Evolutionary conservation across 495 filamentous ascomycete species (phyloP).

Genomic region (Tuber borchii): DNA sequence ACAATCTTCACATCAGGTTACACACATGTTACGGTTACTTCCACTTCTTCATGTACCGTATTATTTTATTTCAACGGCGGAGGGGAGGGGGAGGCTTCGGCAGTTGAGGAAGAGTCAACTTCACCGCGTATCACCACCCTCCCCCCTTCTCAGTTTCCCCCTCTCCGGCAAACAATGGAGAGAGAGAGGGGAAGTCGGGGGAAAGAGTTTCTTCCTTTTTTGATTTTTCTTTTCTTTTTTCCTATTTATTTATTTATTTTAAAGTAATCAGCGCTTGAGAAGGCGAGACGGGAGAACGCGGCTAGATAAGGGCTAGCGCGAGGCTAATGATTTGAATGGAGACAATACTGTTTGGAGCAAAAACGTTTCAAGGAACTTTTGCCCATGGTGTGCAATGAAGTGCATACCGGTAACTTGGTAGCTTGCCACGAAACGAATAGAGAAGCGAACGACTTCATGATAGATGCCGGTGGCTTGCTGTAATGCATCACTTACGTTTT

Average conservation of each 20-base stretch:
- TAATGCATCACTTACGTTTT: background rate
- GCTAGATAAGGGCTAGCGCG: background rate
- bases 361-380: background rate
- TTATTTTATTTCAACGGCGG: background rate
- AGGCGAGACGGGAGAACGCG: background rate
- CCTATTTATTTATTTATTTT: background rate
- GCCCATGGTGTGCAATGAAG: background rate
- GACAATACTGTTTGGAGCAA: background rate
- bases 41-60: background rate
- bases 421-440: background rate
- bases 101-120: constrained; percentile 3
- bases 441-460: background rate
- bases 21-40: background rate
- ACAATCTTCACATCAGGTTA: background rate
- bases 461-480: background rate
- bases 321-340: background rate
- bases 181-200: background rate
- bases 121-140: background rate
- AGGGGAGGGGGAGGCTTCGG: constrained; percentile 2
- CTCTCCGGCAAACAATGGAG: background rate
- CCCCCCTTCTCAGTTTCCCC: background rate
- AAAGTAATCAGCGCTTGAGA: background rate
- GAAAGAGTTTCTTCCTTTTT: background rate
- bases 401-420: background rate
- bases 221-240: background rate